Conservation (phyloP, 352 stramenopile genomes). For the Pythium phragmitis region DNA sequence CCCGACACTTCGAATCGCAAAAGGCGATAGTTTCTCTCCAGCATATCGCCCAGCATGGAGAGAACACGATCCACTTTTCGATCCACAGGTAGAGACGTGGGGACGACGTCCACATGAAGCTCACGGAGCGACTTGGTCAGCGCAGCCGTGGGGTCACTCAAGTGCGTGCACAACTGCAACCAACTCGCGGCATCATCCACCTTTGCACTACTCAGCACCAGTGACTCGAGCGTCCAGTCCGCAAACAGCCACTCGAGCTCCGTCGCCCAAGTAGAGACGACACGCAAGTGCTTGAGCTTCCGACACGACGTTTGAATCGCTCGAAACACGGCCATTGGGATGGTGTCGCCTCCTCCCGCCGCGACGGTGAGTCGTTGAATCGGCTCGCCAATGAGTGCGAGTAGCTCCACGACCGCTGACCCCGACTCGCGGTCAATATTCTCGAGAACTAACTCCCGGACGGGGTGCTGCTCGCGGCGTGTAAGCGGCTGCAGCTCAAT, state of each 20-base stretch:
- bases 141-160: constrained; percentile 6
- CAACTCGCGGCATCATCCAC: background rate
- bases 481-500: constrained; percentile 11
- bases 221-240: constrained; percentile 8
- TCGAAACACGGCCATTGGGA: background rate
- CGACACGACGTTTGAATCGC: constrained; percentile 7
- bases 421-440: background rate
- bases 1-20: background rate
- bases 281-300: constrained; percentile 17
- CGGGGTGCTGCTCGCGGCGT: constrained; percentile 2
- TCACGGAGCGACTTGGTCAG: constrained; percentile 10
- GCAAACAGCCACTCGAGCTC: constrained; percentile 9
- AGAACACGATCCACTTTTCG: background rate
- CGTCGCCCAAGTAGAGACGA: background rate
- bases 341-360: background rate
- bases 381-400: constrained; percentile 9
- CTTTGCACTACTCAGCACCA: background rate
- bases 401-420: constrained; percentile 5
- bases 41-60: constrained; percentile 5
- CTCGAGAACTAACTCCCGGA: constrained; percentile 7
- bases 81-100: background rate
- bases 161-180: background rate
- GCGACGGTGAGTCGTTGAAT: constrained; percentile 3
- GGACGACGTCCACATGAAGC: background rate
- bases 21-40: constrained; percentile 13